These are phyloP conservation scores for Arthrobotrys musiformis DNA, from an alignment of 2,329 filamentous ascomycete species.

Conservation along the genomic window DNA sequence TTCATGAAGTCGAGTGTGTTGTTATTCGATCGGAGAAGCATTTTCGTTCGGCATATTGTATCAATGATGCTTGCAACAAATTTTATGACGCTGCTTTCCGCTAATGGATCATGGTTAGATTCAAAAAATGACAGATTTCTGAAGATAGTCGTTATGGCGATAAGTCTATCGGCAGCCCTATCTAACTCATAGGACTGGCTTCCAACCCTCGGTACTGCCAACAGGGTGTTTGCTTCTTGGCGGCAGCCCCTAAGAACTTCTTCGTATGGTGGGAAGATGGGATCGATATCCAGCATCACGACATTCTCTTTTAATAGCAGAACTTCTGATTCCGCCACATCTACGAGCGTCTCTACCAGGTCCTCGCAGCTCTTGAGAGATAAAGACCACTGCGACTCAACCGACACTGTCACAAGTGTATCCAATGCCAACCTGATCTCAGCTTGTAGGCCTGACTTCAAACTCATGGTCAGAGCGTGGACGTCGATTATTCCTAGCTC, in stretches of 20 bases:
- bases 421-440: slow-evolving; percentile 93
- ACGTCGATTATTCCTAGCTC: slow-evolving; percentile 92
- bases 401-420: slow-evolving; percentile 78
- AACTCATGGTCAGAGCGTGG: slow-evolving; percentile 84
- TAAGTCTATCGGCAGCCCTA: slow-evolving; percentile 83
- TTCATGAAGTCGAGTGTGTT: slow-evolving; percentile 98
- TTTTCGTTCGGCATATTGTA: slow-evolving; percentile 86
- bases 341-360: slow-evolving; percentile 84
- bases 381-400: slow-evolving; percentile 72
- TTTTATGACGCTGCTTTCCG: slow-evolving; percentile 80
- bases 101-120: slow-evolving; percentile 79
- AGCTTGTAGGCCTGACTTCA: slow-evolving; percentile 87
- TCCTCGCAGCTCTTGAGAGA: slow-evolving; percentile 83
- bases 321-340: slow-evolving; percentile 89
- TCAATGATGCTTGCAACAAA: slow-evolving; percentile 85
- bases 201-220: slow-evolving; percentile 78
- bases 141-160: slow-evolving; percentile 90
- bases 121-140: slow-evolving; percentile 90
- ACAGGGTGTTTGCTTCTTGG: slow-evolving; percentile 76
- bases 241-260: slow-evolving; percentile 84
- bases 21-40: slow-evolving; percentile 80
- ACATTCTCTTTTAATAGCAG: slow-evolving; percentile 86
- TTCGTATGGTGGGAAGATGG: slow-evolving; percentile 85
- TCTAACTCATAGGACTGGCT: slow-evolving; percentile 83
- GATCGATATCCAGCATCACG: slow-evolving; percentile 84